Conservation (phyloP, 306 rosid species). For the Luffa aegyptiaca region DNA sequence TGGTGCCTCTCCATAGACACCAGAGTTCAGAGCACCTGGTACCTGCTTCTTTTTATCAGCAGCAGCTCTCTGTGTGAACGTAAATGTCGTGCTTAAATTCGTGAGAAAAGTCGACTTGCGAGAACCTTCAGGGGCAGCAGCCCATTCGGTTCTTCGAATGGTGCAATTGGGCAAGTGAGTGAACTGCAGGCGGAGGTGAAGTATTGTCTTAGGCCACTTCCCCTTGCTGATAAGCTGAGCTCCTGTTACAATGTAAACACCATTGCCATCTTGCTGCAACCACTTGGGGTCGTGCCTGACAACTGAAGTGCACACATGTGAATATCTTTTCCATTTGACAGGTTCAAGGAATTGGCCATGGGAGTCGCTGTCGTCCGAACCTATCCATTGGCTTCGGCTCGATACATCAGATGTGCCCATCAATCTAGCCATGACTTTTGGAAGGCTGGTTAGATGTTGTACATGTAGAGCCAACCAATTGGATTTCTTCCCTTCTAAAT, state of each 20-base stretch:
- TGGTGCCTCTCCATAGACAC: conserved; percentile 81
- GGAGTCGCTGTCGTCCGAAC: conserved; percentile 57
- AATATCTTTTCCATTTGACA: conserved; percentile 76
- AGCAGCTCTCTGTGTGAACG: conserved; percentile 64
- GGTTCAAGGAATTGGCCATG: conserved; percentile 59
- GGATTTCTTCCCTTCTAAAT: conserved; percentile 74
- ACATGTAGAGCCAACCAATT: conserved; percentile 69
- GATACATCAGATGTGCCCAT: conserved; percentile 24
- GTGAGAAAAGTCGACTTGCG: conserved; percentile 68
- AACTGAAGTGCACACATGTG: conserved; percentile 71
- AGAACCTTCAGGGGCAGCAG: conserved; percentile 59
- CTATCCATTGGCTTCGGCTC: conserved; percentile 47
- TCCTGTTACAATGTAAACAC: conserved; percentile 82
- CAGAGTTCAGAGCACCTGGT: conserved; percentile 67
- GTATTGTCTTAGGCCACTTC: conserved; percentile 78
- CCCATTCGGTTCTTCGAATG: conserved; percentile 75
- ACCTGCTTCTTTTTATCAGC: conserved; percentile 57
- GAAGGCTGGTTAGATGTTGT: conserved; percentile 84
- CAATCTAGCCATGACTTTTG: conserved; percentile 52
- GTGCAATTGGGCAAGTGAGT: conserved; percentile 59
- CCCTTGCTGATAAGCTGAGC: conserved; percentile 81
- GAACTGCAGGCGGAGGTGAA: conserved; percentile 74
- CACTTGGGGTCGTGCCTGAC: conserved; percentile 80
- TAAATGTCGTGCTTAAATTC: conserved; percentile 81
- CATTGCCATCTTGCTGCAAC: conserved; percentile 43